Percentiles rank a stretch among this genome's conserved stretches.
These are phyloP conservation scores for Penicillium cataractarum DNA, from an alignment of 495 filamentous ascomycete genomes.

Conservation along the genomic window DNA sequence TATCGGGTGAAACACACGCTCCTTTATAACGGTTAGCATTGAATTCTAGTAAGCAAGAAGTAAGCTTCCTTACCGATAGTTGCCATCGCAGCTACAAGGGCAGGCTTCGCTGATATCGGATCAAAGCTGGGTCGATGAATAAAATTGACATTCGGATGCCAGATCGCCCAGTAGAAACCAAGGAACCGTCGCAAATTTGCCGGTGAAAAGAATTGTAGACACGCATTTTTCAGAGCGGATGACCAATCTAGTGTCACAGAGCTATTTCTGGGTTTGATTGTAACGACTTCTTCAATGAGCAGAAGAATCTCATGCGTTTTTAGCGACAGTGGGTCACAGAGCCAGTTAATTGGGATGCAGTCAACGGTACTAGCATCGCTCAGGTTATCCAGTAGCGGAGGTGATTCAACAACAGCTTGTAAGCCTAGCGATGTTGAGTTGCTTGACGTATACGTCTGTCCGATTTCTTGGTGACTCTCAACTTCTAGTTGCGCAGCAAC, in stretches of 20 bases:
- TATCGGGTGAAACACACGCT: conserved; percentile 26
- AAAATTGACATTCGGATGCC: conserved; percentile 31
- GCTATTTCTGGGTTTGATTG: conserved; percentile 31
- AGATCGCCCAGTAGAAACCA: conserved; percentile 28
- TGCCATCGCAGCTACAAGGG: conserved; percentile 26
- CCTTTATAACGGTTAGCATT: conserved; percentile 1
- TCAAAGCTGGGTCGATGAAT: conserved; percentile 30
- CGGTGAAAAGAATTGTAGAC: conserved; percentile 29
- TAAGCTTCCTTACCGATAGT: conserved; percentile 14
- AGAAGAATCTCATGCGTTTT: conserved; percentile 31
- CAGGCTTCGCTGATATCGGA: conserved; percentile 18
- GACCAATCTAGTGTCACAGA: conserved; percentile 30
- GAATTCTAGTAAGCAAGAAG: background rate
- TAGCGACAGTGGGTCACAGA: conserved; percentile 24
- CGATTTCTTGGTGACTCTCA: background rate
- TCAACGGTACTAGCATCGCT: conserved; percentile 10
- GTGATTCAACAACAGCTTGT: background rate
- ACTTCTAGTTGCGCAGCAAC: conserved; percentile 17
- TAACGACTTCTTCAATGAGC: conserved; percentile 29
- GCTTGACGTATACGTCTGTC: background rate
- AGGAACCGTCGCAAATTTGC: conserved; percentile 23
- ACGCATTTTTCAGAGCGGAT: conserved; percentile 16
- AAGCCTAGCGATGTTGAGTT: background rate
- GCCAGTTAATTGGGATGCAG: conserved; percentile 14
- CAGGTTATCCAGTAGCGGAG: conserved; percentile 7